Percentiles rank a stretch among this genome's conserved stretches.
Evolutionary conservation across 75 land plant species (phyloP).

Genomic region (Cupressus sempervirens): DNA sequence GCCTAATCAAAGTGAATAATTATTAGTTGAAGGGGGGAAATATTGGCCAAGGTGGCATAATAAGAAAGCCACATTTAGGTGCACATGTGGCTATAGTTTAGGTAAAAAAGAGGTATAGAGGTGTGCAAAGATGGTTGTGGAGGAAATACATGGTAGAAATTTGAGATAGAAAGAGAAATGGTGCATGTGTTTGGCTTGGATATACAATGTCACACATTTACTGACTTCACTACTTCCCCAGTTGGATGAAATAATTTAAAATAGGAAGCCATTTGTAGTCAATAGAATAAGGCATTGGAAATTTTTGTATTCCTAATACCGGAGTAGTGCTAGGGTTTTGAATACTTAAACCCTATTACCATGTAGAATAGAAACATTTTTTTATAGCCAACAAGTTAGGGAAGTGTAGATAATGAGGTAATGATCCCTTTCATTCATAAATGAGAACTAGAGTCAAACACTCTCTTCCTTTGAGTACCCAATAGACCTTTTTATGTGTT

Average conservation of each 20-base stretch:
- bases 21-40: too few relatives aligned
- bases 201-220: neutral
- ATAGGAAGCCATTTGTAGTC: neutral
- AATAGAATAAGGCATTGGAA: neutral
- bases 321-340: neutral
- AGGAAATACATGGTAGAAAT: too few relatives aligned
- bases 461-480: neutral
- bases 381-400: neutral
- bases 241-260: neutral
- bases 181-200: too few relatives aligned
- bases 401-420: conserved; percentile 4
- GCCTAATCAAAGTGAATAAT: too few relatives aligned
- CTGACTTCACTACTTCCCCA: neutral
- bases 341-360: neutral
- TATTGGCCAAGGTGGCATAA: too few relatives aligned
- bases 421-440: neutral
- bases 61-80: too few relatives aligned
- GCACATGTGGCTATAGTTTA: too few relatives aligned
- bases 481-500: neutral
- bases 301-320: neutral
- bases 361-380: neutral
- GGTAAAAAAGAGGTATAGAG: too few relatives aligned
- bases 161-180: too few relatives aligned
- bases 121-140: too few relatives aligned
- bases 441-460: conserved; percentile 1